Evolutionary conservation across 176 grass and related monocot species (phyloP), one percentile per base, ranked within the genome.

Genomic region (Bonia amplexicaulis): DNA sequence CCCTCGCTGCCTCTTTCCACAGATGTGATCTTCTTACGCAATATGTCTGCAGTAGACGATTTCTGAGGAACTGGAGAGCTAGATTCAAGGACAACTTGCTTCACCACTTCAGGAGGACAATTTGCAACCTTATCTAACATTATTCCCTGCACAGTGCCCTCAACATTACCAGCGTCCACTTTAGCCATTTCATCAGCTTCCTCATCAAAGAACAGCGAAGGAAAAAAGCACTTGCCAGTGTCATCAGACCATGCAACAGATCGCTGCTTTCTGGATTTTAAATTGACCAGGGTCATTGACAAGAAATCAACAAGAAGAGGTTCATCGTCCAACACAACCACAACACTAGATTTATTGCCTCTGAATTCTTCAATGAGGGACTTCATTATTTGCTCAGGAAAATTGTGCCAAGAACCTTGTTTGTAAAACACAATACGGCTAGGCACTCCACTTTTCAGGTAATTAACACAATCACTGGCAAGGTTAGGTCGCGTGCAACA

Each of bases 201-300:
- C 61, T 91, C 91, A 29, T 93, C 91, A 86, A 93, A 85, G 80
- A 84, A 90, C 3, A 88, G 41, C 65, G 86, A 60, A 62, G 94
- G 94, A 70, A 79, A 93, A 73, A 91, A 96, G 52, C 91, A 83
- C 44, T 93, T 91, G 27, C 62, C 82, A 68, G 73, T 49, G 37
- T 90, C 87, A 81, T 96, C 94, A 8, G 84, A 86, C 91, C 94
- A 96, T 47, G 94, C 91, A 65, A 93, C 90, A 47, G 94, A 93
- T 7, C 47, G 71, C 59, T 89, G 91, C 68, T 90, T 96, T 88
- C 75, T 80, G 20, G 81, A 84, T 73, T 65, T 88, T 86, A 90
- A 47, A 44, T 96, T 93, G 25, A 91, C 84, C 46, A 89, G 15
- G 31, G 85, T 91, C 89, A 96, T 91, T 52, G 91, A 93, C 39